Evolutionary conservation across 345 rosid species (phyloP), one percentile per base, ranked within the genome.

Genomic region (Kernera saxatilis): DNA sequence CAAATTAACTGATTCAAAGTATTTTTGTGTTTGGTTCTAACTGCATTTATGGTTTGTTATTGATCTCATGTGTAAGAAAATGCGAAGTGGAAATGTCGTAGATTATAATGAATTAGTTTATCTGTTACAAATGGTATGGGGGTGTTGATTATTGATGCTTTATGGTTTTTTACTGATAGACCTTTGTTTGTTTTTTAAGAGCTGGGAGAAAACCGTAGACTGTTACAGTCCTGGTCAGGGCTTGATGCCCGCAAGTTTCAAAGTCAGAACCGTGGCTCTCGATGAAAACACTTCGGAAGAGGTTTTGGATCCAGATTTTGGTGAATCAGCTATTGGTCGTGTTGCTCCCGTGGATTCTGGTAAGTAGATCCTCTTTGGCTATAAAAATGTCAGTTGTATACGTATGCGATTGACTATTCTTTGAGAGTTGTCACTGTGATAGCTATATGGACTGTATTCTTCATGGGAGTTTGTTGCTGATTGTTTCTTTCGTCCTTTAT

Each of bases 341-440:
- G 97, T 91, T 74, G 97, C 97, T 12, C 97, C 97, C 3, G 97
- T 91, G 29, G 97, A 91, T 82, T 88, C 97, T 69, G 97, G 97
- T 91, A 3, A 46, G 86, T 77, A 18, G 8, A 36, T 64, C 52
- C 41, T 36, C 48, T 73, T 3, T 25, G 18, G 29, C 3, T 53
- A n/a, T 43, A 15, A 41, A 41, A 21, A 11, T 14, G 39, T 67
- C 3, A 17, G 1, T n/a, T n/a, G n/a, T n/a, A 6, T 18, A 6
- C n/a, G n/a, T 30, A 22, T 7, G 22, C 1, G 21, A 37, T 60
- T 18, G 11, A 15, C 5, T 69, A 23, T 69, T 33, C 27, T 12
- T 22, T 17, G 19, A 1, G 59, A 60, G 13, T 37, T 33, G 15
- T 13, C 12, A 0, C 3, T 45, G 23, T 2, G 27, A 35, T 7